Percentiles rank a stretch among this genome's conserved stretches.
phyloP scores from a whole-genome alignment of 2,329 filamentous ascomycete species.

The Penicillium paneum region DNA sequence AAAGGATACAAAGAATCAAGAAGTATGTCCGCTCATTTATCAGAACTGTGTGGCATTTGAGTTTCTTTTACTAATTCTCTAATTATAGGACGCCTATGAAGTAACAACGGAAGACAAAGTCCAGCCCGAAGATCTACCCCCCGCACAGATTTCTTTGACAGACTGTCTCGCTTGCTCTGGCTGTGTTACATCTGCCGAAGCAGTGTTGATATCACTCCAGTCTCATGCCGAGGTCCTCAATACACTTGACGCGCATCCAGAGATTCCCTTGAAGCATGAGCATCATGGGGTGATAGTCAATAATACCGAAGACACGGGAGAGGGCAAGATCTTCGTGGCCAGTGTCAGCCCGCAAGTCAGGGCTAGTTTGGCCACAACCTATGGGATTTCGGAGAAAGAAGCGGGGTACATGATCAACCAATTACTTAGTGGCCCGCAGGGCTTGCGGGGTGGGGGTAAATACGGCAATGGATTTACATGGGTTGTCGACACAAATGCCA shows the following conservation, averaged over 20 bases:
- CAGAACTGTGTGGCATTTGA: not conserved
- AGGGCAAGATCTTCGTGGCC: slow-evolving; percentile 80
- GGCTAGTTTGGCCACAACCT: slow-evolving; percentile 83
- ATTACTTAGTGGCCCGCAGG: slow-evolving; percentile 67
- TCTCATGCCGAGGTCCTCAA: slow-evolving; percentile 87
- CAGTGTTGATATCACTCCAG: slow-evolving; percentile 91
- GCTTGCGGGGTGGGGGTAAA: slow-evolving; percentile 66
- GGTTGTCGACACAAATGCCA: slow-evolving; percentile 84
- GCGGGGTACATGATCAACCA: slow-evolving; percentile 81
- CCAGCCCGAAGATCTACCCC: slow-evolving; percentile 55
- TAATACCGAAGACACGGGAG: slow-evolving; percentile 23
- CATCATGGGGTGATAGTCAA: slow-evolving; percentile 47
- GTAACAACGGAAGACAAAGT: slow-evolving; percentile 88
- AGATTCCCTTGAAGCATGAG: slow-evolving; percentile 34
- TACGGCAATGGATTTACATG: slow-evolving; percentile 77
- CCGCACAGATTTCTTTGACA: slow-evolving; percentile 90
- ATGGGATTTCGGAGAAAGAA: slow-evolving; percentile 67
- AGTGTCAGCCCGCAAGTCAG: slow-evolving; percentile 89
- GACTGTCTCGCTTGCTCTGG: slow-evolving; percentile 97
- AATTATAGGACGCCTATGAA: slow-evolving; percentile 63
- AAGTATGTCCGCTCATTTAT: slow-evolving; percentile 36
- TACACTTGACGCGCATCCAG: slow-evolving; percentile 65
- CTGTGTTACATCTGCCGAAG: slow-evolving; percentile 95
- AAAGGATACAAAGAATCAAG: slow-evolving; percentile 49
- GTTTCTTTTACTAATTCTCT: slow-evolving; percentile 20